Conservation (phyloP, 2,329 filamentous ascomycete genomes). For the Phialemoniopsis sp. region DNA sequence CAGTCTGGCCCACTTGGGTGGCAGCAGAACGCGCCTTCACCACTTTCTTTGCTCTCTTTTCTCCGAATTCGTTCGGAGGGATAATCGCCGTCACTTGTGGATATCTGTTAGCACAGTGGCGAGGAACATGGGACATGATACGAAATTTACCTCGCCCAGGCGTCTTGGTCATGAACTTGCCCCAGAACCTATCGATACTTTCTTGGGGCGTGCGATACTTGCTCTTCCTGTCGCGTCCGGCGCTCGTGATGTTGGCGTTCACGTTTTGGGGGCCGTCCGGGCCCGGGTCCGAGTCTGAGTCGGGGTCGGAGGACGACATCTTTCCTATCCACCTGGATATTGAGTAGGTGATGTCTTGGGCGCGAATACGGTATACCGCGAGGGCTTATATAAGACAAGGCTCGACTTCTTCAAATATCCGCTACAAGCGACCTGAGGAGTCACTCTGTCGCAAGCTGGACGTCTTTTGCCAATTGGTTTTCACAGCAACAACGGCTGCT, state of each 20-base stretch:
- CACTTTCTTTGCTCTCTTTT: constrained; percentile 52
- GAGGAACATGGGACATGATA: neutral
- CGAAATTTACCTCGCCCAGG: constrained; percentile 58
- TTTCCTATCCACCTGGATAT: too few species aligned
- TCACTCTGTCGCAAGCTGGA: too few species aligned
- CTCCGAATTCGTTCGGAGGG: constrained; percentile 62
- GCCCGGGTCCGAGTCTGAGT: too few species aligned
- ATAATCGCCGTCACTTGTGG: constrained; percentile 61
- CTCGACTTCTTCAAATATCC: too few species aligned
- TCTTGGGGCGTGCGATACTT: constrained; percentile 62
- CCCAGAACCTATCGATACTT: constrained; percentile 69
- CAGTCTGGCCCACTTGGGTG: constrained; percentile 20
- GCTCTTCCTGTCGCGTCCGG: constrained; percentile 1
- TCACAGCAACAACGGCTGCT: too few species aligned
- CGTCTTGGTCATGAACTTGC: constrained; percentile 63
- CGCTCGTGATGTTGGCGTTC: constrained; percentile 10
- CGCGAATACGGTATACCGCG: too few species aligned
- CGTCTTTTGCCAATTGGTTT: too few species aligned
- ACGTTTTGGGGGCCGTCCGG: too few species aligned
- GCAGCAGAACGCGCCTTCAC: constrained; percentile 26
- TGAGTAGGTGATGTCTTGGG: too few species aligned
- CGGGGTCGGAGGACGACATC: too few species aligned
- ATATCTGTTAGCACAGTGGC: neutral
- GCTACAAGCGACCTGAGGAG: too few species aligned
- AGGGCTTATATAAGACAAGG: too few species aligned